phyloP scores from a whole-genome alignment of 2,329 filamentous ascomycete species.

The Dactylellina cionopaga region DNA sequence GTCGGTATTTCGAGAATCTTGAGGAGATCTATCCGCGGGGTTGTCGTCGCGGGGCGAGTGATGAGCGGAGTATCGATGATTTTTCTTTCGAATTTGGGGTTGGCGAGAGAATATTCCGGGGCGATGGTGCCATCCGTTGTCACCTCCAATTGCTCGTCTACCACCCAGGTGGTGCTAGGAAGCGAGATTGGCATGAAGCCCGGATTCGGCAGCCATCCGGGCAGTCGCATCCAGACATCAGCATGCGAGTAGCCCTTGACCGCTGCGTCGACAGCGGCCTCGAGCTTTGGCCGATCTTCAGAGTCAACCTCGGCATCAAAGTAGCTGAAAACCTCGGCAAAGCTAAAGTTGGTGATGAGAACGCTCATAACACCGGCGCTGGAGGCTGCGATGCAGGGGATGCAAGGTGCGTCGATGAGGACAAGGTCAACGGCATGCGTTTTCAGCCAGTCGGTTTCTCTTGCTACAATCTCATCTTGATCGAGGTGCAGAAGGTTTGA shows the following conservation, averaged over 20 bases:
- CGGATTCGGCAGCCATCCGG: slow-evolving; percentile 38
- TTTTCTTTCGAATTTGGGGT: slow-evolving; percentile 24
- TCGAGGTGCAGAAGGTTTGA: slow-evolving; percentile 22
- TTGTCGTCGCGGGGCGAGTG: slow-evolving; percentile 22
- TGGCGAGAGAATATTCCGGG: slow-evolving; percentile 12
- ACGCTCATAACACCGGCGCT: slow-evolving; percentile 21
- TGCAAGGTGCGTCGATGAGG: slow-evolving; percentile 32
- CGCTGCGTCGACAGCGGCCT: background rate
- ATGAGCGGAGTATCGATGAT: slow-evolving; percentile 41
- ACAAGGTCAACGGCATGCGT: slow-evolving; percentile 24
- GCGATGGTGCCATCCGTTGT: background rate
- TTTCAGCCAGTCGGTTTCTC: slow-evolving; percentile 31
- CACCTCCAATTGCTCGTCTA: slow-evolving; percentile 1
- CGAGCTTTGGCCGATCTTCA: background rate
- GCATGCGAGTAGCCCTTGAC: slow-evolving; percentile 36
- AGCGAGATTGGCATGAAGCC: slow-evolving; percentile 29
- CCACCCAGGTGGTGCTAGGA: slow-evolving; percentile 28
- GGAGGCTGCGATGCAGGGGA: slow-evolving; percentile 24
- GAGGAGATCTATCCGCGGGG: slow-evolving; percentile 17
- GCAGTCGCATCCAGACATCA: slow-evolving; percentile 42
- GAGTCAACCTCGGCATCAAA: slow-evolving; percentile 26
- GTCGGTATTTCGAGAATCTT: slow-evolving; percentile 23
- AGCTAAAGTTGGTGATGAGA: slow-evolving; percentile 45
- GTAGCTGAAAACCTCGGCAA: slow-evolving; percentile 49
- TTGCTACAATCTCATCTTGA: slow-evolving; percentile 7